phyloP scores from a whole-genome alignment of 169 alveolate species.

The Theileria sp. region DNA sequence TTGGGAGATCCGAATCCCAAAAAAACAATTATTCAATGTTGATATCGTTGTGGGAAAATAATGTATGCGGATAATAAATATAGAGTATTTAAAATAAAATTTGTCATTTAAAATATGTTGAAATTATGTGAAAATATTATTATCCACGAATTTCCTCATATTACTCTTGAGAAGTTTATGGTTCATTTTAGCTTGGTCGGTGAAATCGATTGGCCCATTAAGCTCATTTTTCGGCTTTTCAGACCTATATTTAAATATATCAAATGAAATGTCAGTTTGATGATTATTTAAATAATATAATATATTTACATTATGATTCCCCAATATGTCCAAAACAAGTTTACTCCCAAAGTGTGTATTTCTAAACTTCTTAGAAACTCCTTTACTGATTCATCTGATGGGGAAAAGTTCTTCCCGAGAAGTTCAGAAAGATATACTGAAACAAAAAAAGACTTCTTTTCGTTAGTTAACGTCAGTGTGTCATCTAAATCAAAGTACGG shows the following conservation, averaged over 20 bases:
- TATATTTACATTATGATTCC: constrained; percentile 55
- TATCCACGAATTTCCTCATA: neutral
- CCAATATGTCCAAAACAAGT: constrained; percentile 78
- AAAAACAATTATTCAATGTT: neutral
- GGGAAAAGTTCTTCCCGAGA: constrained; percentile 31
- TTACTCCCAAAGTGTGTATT: constrained; percentile 72
- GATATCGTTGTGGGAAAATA: neutral
- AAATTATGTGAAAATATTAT: neutral
- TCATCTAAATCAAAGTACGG: constrained; percentile 68
- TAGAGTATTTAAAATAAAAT: too few species aligned
- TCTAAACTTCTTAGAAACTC: constrained; percentile 66
- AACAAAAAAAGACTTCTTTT: constrained; percentile 64
- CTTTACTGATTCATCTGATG: constrained; percentile 59
- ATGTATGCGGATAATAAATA: neutral
- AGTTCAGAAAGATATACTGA: constrained; percentile 71
- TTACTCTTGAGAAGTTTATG: neutral
- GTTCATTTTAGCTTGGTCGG: neutral
- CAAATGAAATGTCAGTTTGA: neutral
- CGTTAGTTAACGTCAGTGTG: constrained; percentile 62
- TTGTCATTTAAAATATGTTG: neutral
- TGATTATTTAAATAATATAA: constrained; percentile 2
- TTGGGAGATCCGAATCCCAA: neutral
- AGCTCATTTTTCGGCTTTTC: constrained; percentile 1
- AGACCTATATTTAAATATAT: neutral
- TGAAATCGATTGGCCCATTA: neutral